Evolutionary conservation across 768 basidiomycete species (phyloP), one percentile per base, ranked within the genome.

Genomic region (Lactarius evosmus): DNA sequence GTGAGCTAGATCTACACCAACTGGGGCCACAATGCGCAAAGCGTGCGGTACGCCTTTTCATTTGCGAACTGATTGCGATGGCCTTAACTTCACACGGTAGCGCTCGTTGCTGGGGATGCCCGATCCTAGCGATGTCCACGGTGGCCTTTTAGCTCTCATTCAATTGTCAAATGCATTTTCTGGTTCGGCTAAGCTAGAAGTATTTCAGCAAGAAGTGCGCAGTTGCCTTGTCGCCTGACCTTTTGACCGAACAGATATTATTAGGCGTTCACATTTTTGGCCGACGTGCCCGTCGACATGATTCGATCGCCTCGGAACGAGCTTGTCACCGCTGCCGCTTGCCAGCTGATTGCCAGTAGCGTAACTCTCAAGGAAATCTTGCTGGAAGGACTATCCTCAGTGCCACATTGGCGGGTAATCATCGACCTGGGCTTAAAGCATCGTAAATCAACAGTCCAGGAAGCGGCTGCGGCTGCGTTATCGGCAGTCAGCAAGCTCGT

Each of bases 111-210:
- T 89, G 30, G 78, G 80, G 14, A 87, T 89, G 8, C 72, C 83
- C 25, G 94, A 97, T 73, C 64, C 78, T 14, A 76, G 80, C 22
- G 88, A 90, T 70, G 76, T 95, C 11, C 95, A 98, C 70, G 96
- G 96, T 2, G 87, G 82, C 9, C 75, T 98, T n/a, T 77, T 87
- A 27, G 85, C 84, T 1, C 78, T 98, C 29, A 80, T 82, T 8
- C 88, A 94, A 72, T 77, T 98, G 17, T 85, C 92, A 0, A 72
- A 75, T n/a, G 86, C 85, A 2, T 86, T 81, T 67, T 76, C 73
- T 17, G 72, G 79, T 49, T 59, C 63, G 8, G n/a, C 36, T 0
- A 40, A 62, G 25, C 53, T 70, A 1, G 69, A 69, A 27, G 6
- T 53, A 2, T 66, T 68, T 36, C 67, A 69, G 68, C 76, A 77